Evolutionary conservation across 2,329 filamentous ascomycete species (phyloP).

Genomic region (Rugonectria rugulosa): DNA sequence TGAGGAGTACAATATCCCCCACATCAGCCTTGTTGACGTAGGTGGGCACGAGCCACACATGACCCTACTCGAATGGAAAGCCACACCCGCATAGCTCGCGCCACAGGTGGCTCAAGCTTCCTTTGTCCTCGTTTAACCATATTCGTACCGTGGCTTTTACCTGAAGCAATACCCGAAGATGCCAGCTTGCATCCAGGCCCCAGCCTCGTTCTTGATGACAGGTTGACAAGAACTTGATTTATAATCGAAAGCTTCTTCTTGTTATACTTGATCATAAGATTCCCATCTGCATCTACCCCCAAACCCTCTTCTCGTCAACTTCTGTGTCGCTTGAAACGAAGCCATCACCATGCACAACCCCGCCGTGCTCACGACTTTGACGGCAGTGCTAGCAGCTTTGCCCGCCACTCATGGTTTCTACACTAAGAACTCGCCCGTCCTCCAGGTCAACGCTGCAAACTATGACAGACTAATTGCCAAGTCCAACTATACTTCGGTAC

Average conservation of each 20-base stretch:
- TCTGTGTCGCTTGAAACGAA: background rate
- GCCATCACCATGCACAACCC: constrained; percentile 59
- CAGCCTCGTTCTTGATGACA: constrained; percentile 11
- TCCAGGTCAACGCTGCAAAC: constrained; percentile 80
- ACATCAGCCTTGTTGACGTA: constrained; percentile 26
- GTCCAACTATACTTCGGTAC: constrained; percentile 90
- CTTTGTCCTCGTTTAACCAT: background rate
- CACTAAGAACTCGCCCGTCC: constrained; percentile 83
- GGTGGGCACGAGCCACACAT: constrained; percentile 26
- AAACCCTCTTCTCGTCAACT: background rate
- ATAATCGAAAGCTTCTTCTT: constrained; percentile 3
- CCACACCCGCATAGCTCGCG: constrained; percentile 11
- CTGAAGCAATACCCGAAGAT: constrained; percentile 30
- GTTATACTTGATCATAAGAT: background rate
- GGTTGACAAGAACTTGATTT: constrained; percentile 12
- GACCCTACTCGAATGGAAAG: constrained; percentile 22
- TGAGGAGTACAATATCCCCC: constrained; percentile 11
- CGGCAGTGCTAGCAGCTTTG: constrained; percentile 69
- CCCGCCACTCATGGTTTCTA: constrained; percentile 77
- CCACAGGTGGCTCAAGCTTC: constrained; percentile 38
- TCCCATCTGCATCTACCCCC: background rate
- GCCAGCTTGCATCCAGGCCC: constrained; percentile 36
- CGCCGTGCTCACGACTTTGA: constrained; percentile 53
- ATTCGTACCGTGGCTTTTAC: constrained; percentile 39
- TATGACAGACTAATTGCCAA: constrained; percentile 85